phyloP scores from a whole-genome alignment of 306 rosid genomes.

The Lithocarpus polystachyus region DNA sequence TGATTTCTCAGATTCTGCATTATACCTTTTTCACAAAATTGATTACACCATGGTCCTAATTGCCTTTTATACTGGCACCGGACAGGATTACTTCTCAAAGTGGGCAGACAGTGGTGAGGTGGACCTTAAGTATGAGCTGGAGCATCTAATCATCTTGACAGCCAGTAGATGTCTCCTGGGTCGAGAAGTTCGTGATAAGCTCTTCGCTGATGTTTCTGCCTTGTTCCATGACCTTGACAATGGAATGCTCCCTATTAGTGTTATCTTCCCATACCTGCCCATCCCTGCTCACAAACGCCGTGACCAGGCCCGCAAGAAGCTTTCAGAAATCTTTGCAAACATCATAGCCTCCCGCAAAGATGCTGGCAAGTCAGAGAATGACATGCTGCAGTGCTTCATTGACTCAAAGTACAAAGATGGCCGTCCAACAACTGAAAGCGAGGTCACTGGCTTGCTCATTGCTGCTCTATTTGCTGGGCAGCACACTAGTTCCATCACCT shows the following conservation, averaged over 20 bases:
- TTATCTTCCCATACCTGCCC: slow-evolving; percentile 85
- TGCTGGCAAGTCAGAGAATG: slow-evolving; percentile 59
- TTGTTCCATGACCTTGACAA: slow-evolving; percentile 95
- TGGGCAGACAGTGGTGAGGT: slow-evolving; percentile 97
- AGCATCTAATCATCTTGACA: slow-evolving; percentile 87
- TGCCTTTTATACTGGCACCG: not conserved
- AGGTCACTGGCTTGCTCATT: slow-evolving; percentile 91
- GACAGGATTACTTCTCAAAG: slow-evolving; percentile 91
- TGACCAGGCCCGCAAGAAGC: slow-evolving; percentile 78
- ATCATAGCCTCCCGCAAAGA: slow-evolving; percentile 72
- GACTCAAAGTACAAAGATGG: slow-evolving; percentile 96
- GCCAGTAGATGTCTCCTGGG: slow-evolving; percentile 97
- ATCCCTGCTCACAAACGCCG: slow-evolving; percentile 94
- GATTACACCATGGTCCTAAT: not conserved
- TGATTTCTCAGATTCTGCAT: not conserved
- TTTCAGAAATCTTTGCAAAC: slow-evolving; percentile 61
- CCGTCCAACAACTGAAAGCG: slow-evolving; percentile 78
- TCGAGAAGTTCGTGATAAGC: slow-evolving; percentile 90
- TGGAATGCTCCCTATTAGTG: slow-evolving; percentile 85
- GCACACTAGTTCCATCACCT: slow-evolving; percentile 95
- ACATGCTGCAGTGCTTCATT: slow-evolving; percentile 92
- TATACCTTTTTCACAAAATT: not conserved
- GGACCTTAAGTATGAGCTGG: slow-evolving; percentile 92
- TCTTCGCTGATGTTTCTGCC: slow-evolving; percentile 88
- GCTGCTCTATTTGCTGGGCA: slow-evolving; percentile 89